phyloP scores from a whole-genome alignment of 352 stramenopile species.

The Phytophthora pistaciae region DNA sequence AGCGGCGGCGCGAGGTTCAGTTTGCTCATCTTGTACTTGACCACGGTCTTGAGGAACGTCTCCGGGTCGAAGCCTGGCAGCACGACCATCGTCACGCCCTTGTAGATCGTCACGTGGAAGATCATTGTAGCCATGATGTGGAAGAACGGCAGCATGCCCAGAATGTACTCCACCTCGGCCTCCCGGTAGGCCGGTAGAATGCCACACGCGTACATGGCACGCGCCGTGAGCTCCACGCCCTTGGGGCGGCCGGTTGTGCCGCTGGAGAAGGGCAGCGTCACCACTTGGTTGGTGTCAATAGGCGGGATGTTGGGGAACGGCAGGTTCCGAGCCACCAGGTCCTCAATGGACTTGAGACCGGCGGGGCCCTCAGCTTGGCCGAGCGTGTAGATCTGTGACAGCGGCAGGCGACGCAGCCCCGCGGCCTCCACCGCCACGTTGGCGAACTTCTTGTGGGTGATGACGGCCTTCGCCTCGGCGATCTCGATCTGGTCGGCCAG shows the following conservation, averaged over 20 bases:
- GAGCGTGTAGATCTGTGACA: conserved; percentile 35
- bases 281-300: conserved; percentile 37
- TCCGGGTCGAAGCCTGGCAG: conserved; percentile 93
- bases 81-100: conserved; percentile 85
- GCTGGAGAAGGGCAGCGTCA: conserved; percentile 91
- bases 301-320: conserved; percentile 37
- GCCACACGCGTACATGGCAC: conserved; percentile 85
- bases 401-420: conserved; percentile 19
- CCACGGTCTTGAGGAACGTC: conserved; percentile 84
- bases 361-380: conserved; percentile 23
- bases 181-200: conserved; percentile 65
- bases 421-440: conserved; percentile 44
- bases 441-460: conserved; percentile 49
- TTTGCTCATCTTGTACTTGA: conserved; percentile 54
- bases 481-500: conserved; percentile 47
- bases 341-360: conserved; percentile 34
- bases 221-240: conserved; percentile 91
- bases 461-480: conserved; percentile 42
- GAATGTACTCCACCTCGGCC: conserved; percentile 33
- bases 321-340: conserved; percentile 30
- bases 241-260: conserved; percentile 93
- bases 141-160: conserved; percentile 93
- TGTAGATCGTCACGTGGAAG: conserved; percentile 85
- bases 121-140: conserved; percentile 95
- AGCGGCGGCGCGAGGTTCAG: conserved; percentile 85